Percentiles rank a stretch among this genome's conserved stretches.
Conservation (phyloP, 768 basidiomycete species). For the Phanerodontia chrysosporium region DNA sequence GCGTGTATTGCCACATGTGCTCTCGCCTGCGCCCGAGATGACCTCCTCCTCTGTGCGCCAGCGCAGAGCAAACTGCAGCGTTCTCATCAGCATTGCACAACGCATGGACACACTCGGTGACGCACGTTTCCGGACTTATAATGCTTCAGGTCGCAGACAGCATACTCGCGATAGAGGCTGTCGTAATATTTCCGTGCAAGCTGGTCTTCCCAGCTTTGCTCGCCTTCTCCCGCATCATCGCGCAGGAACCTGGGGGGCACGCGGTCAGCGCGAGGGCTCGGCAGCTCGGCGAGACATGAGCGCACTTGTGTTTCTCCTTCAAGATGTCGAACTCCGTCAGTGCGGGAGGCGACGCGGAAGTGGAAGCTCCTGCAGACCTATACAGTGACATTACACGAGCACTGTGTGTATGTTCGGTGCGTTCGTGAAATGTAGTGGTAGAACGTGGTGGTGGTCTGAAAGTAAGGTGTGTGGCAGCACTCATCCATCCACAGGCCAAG, state of each 20-base stretch:
- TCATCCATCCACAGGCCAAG: too few species aligned
- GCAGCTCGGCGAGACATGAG: background rate
- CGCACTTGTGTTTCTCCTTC: conserved; percentile 65
- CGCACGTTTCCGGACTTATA: conserved; percentile 88
- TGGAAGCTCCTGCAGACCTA: conserved; percentile 29
- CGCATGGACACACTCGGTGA: background rate
- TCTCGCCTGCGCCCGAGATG: conserved; percentile 77
- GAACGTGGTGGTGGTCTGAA: background rate
- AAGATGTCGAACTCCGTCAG: conserved; percentile 71
- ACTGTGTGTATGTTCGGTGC: background rate
- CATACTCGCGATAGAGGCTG: conserved; percentile 87
- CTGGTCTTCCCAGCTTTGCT: conserved; percentile 72
- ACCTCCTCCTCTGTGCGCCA: conserved; percentile 95
- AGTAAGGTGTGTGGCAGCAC: background rate
- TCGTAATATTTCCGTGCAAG: conserved; percentile 87
- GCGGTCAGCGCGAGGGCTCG: conserved; percentile 1
- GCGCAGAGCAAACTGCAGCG: conserved; percentile 72
- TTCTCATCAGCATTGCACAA: background rate
- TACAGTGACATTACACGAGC: conserved; percentile 31
- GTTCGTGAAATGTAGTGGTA: background rate
- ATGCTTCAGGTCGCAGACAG: conserved; percentile 91
- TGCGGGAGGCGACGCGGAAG: conserved; percentile 4
- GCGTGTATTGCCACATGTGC: conserved; percentile 85
- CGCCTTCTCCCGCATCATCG: conserved; percentile 37
- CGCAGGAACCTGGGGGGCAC: conserved; percentile 69